Conservation (phyloP, 1,284 basidiomycete species). For the Malassezia nana region DNA sequence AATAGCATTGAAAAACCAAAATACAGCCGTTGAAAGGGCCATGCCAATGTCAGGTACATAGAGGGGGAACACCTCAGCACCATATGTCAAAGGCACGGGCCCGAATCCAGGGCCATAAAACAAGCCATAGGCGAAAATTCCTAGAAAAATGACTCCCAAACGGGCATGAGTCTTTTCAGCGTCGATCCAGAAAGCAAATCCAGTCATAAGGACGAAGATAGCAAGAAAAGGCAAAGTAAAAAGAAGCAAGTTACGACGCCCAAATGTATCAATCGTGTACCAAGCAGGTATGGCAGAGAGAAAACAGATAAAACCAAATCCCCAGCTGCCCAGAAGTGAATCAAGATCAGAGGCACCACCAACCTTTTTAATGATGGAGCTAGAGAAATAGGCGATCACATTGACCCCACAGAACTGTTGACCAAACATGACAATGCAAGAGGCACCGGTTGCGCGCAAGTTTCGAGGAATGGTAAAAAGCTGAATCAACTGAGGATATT, state of each 20-base stretch:
- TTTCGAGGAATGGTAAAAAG: conserved; percentile 54
- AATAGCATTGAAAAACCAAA: conserved; percentile 27
- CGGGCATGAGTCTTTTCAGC: conserved; percentile 22
- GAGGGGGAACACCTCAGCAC: conserved; percentile 53
- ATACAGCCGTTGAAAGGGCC: conserved; percentile 50
- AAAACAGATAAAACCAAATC: conserved; percentile 40
- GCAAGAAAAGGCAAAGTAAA: conserved; percentile 35
- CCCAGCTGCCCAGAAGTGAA: conserved; percentile 36
- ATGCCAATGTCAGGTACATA: conserved; percentile 63
- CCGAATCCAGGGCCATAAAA: conserved; percentile 65
- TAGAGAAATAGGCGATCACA: conserved; percentile 30
- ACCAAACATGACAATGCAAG: conserved; percentile 30
- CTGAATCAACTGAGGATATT: conserved; percentile 54
- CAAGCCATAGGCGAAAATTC: conserved; percentile 58
- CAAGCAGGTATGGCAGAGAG: conserved; percentile 37
- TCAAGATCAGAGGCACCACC: neutral
- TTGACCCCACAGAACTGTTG: conserved; percentile 27
- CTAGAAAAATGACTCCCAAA: conserved; percentile 30
- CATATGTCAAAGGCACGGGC: conserved; percentile 65
- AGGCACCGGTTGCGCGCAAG: conserved; percentile 56
- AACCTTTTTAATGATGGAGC: conserved; percentile 13
- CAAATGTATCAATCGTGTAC: conserved; percentile 37
- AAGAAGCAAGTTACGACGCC: conserved; percentile 32
- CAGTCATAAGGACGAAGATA: conserved; percentile 30
- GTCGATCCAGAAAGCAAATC: conserved; percentile 51